Percentiles rank a stretch among this genome's conserved stretches.
Evolutionary conservation across 768 basidiomycete species (phyloP).

Genomic region (Amyloporia xantha): DNA sequence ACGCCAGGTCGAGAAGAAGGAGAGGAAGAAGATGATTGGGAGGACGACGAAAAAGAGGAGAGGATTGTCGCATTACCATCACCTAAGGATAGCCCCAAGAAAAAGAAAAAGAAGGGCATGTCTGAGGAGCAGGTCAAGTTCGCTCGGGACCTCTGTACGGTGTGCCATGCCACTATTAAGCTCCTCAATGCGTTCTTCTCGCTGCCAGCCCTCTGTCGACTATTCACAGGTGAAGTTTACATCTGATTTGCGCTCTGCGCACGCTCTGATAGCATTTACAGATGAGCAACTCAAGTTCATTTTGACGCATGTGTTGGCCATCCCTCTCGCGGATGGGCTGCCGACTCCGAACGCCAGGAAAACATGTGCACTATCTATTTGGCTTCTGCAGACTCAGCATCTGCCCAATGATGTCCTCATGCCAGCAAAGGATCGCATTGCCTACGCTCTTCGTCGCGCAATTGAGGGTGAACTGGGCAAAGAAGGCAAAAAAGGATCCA

Average conservation of each 20-base stretch:
- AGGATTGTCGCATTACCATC: conserved; percentile 43
- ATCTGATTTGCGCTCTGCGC: neutral
- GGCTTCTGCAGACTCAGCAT: conserved; percentile 65
- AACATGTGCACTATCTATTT: conserved; percentile 72
- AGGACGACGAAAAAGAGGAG: conserved; percentile 4
- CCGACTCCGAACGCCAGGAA: conserved; percentile 86
- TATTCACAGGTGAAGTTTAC: conserved; percentile 52
- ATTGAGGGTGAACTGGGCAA: conserved; percentile 82
- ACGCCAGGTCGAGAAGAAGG: neutral
- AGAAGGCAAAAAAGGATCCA: conserved; percentile 83
- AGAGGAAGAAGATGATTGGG: too few relatives aligned
- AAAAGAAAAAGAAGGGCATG: conserved; percentile 64
- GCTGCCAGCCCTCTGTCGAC: conserved; percentile 45
- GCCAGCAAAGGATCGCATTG: conserved; percentile 61
- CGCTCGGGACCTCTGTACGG: conserved; percentile 73
- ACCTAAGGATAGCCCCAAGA: conserved; percentile 61
- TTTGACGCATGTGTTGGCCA: conserved; percentile 58
- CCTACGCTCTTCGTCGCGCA: conserved; percentile 65
- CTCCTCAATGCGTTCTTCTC: conserved; percentile 57
- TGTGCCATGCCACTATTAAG: conserved; percentile 63
- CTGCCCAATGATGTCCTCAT: conserved; percentile 54
- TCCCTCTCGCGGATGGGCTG: conserved; percentile 60
- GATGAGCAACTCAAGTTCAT: conserved; percentile 55
- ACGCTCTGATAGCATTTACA: conserved; percentile 23
- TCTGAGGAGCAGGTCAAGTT: conserved; percentile 72